Base-by-base conservation (phyloP, 1,139 yeast species). In the Casaregolazyma suthepensis region DNA sequence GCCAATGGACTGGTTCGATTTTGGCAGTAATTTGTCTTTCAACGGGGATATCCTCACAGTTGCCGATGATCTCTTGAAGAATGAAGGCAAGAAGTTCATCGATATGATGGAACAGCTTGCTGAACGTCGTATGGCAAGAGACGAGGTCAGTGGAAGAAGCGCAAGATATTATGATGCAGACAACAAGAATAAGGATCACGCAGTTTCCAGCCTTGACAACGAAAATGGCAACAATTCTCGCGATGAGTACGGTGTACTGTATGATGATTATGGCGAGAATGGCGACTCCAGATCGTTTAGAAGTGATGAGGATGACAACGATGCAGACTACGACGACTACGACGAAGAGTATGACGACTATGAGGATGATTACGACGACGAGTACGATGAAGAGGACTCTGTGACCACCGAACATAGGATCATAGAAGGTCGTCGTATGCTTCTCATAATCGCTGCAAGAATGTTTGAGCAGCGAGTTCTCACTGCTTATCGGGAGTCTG, bases 51-150 rank as follows among this genome's bases (percentile, higher is more conserved):
- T 83, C 22, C 74, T 83, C 51, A 78, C 80, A 13, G 85, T 87
- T 51, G 93, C 94, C 0, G 94, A 87, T 59, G 95, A 87, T 64
- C 69, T 88, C 35, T 72, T 87, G 54, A 81, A 80, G 58, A 85
- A 85, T 64, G 89, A 85, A 59, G 96, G 96, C 29, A 78, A 78
- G 60, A 78, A 82, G 52, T 87, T 87, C 62, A 78, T 88, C 45
- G 85, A 83, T 58, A 82, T 86, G 81, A 83, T 88, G 83, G 95
- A 86, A 64, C 77, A 81, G 53, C 72, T 86, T 42, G 85, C 87
- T 6, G 81, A 80, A 57, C 74, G 81, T n/a, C 71, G 83, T 44
- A 72, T 75, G 61, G 79, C 75, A 0, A 69, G 85, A 54, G 82
- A 78, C 59, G 78, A 70, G 65, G 65, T 64, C 13, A 64, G 63